Evolutionary conservation across 495 filamentous ascomycete species (phyloP), one percentile per base, ranked within the genome.

Genomic region (Aspergillus taichungensis): DNA sequence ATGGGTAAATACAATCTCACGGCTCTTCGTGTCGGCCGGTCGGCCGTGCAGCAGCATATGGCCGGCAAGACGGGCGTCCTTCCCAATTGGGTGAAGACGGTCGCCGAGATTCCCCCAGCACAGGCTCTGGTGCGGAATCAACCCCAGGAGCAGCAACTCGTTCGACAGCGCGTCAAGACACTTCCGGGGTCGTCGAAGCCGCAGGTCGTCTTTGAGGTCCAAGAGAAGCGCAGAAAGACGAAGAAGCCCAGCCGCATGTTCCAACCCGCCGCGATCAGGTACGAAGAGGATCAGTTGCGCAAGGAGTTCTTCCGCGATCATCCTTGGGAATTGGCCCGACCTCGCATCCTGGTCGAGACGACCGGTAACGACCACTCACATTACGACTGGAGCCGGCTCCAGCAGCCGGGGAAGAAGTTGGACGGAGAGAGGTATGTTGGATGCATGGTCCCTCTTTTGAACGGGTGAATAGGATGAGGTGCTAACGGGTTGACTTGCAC

Each of bases 251-350:
- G 82, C 59, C 76, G 81, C 44, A 60, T 94, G 54, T 97, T 88
- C 68, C 75, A 81, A 54, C 92, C 92, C 5, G 77, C 88, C 40
- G 58, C 70, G 44, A 79, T 98, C 42, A 72, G 72, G 42, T 94
- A 89, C 62, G 85, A 88, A 37, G 92, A 98, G 63, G 94, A 98
- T 62, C 64, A 72, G 49, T 69, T 97, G 53, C 82, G 92, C 40
- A 69, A 57, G 45, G 69, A 83, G 27, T 98, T 97, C 70, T 97
- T 84, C 69, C 74, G 72, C 48, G 90, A 98, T 63, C 92, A 98
- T 66, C 92, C 92, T 5, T 98, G 92, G 92, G 92, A 98, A 62
- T 72, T 98, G 56, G 92, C 94, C 28, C 76, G 92, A 51, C 92
- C 92, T 41, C 75, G 82, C 52, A 74, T 95, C 49, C 63, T 98